Base-by-base conservation (phyloP, 1,284 basidiomycete genomes). In the Cutaneotrichosporon cavernicola region DNA sequence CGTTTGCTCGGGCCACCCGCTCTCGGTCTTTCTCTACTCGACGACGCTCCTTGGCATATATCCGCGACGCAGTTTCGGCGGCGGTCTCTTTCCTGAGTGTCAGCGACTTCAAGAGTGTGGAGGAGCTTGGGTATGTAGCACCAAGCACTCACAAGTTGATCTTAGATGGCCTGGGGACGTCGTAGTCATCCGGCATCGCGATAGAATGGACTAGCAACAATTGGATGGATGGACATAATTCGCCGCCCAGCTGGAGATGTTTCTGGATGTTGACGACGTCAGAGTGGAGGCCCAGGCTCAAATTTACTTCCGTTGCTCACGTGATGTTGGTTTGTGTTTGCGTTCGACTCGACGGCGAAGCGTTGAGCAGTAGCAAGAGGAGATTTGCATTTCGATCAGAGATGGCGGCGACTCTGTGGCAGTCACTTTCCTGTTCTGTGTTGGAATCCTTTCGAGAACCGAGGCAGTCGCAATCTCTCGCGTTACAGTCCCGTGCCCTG, bases 1-100 rank as follows among this genome's bases (percentile, higher is more conserved):
- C 74, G 59, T 78, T 78, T 0, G 75, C 76, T 11, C 74, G 68
- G 3, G 65, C 63, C 9, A 77, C 75, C 8, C 72, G 69, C 8
- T 69, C 60, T 3, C 46, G 26, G 21, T 73, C 67, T 13, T 61
- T 53, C 7, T 53, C 49, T 5, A 57, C 56, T 1, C 71, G 67
- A 1, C 64, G 63, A 36, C 74, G 71, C 62, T 76, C 76, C 18
- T 65, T 64, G 0, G 67, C 62, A 43, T 73, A 78, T 0, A 78
- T 47, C 14, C 65, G 60, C 10, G 64, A 51, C 1, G 75, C 76
- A 26, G 62, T 70, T 11, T 76, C 75, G 7, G 64, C 31, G 18
- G 66, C 66, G 11, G 75, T 76, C 51, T 71, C 69, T 61, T 78
- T 78, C 34, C 76, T 78, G 57, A 11, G 36, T 10, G 32, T 55